A percentile compares a stretch with the other conserved stretches of the same genome.
Conservation (phyloP, 2,329 filamentous ascomycete species). For the Ilyonectria destructans region DNA sequence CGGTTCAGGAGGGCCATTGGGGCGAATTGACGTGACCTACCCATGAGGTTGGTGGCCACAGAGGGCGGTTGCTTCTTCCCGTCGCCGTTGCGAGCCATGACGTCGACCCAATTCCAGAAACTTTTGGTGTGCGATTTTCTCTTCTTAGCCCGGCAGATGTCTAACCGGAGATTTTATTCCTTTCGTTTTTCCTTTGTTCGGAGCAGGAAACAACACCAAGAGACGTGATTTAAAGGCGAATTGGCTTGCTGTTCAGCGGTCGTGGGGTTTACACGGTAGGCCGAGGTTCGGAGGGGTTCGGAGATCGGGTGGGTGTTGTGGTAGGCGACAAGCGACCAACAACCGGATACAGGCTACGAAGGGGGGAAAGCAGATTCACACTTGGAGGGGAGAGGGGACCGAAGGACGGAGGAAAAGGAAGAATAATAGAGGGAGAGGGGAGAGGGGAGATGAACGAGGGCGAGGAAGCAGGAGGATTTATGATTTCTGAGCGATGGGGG, state of each 20-base stretch:
- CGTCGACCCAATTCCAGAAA: conserved; percentile 26
- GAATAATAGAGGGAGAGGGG: not conserved
- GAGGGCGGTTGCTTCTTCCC: conserved; percentile 83
- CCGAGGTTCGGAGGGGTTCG: conserved; percentile 20
- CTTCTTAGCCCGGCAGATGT: not conserved
- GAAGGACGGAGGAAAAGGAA: not conserved
- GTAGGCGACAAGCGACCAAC: not conserved
- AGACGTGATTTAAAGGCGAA: not conserved
- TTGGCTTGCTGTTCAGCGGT: not conserved
- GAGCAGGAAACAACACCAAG: not conserved
- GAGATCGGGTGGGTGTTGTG: conserved; percentile 2
- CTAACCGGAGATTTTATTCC: not conserved
- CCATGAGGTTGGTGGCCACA: conserved; percentile 91
- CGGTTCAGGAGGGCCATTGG: conserved; percentile 9
- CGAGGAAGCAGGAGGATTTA: not conserved
- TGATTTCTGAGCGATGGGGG: conserved; percentile 8
- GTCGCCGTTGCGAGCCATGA: conserved; percentile 55
- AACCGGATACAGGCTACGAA: not conserved
- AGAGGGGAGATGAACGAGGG: not conserved
- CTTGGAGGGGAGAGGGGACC: not conserved
- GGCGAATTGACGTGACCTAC: conserved; percentile 64
- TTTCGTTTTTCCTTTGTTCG: not conserved
- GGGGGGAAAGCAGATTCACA: not conserved
- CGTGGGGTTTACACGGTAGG: conserved; percentile 3
- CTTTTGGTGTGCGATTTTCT: not conserved